Conservation (phyloP, 2,329 filamentous ascomycete genomes). For the Zymoseptoria tritici region DNA sequence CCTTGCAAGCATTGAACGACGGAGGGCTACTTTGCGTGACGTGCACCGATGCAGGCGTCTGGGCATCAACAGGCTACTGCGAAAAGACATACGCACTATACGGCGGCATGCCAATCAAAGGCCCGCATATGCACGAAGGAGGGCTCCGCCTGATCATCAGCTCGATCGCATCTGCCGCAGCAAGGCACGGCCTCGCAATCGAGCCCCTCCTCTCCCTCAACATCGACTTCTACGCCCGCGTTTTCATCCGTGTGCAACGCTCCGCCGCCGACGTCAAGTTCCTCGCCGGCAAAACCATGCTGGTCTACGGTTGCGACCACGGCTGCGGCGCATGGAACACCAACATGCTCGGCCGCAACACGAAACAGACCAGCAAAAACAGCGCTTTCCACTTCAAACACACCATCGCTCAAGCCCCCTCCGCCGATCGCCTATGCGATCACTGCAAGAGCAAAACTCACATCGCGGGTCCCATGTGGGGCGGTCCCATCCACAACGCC, state of each 20-base stretch:
- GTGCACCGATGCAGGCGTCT: conserved; percentile 92
- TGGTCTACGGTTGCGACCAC: conserved; percentile 81
- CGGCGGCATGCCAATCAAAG: conserved; percentile 80
- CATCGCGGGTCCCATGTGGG: conserved; percentile 90
- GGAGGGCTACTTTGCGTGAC: conserved; percentile 90
- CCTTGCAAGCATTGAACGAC: conserved; percentile 77
- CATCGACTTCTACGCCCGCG: conserved; percentile 88
- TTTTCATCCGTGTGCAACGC: conserved; percentile 76
- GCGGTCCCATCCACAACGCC: conserved; percentile 75
- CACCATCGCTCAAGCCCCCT: conserved; percentile 63
- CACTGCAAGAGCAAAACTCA: conserved; percentile 86
- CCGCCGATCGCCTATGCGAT: conserved; percentile 58
- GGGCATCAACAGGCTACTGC: conserved; percentile 86
- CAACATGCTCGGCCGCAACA: conserved; percentile 68
- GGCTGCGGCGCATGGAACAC: conserved; percentile 90
- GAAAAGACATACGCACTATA: conserved; percentile 95
- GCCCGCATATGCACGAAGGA: conserved; percentile 77
- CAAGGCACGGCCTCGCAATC: conserved; percentile 77
- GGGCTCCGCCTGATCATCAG: conserved; percentile 82
- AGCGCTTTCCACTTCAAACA: conserved; percentile 67
- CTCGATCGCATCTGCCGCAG: conserved; percentile 70
- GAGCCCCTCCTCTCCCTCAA: conserved; percentile 88
- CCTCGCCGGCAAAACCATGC: conserved; percentile 81
- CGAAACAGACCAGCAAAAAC: conserved; percentile 60
- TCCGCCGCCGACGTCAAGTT: conserved; percentile 86